Base-by-base conservation (phyloP, 2,329 filamentous ascomycete species). In the Alternaria alternata region DNA sequence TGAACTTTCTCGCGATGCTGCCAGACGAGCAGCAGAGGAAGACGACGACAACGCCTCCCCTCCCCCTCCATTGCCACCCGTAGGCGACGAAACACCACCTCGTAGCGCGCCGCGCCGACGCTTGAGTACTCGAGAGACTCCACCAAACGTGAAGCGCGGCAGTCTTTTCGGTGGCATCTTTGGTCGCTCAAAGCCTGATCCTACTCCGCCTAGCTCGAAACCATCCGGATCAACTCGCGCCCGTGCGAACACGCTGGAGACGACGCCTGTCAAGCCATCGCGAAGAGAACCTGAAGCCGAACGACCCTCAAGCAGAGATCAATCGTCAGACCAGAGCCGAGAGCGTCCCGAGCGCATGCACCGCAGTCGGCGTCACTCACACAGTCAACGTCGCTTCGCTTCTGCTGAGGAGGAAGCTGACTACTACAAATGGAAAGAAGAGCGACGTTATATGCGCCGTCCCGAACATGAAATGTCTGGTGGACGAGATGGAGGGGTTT, bases 131-230 rank as follows among this genome's bases (percentile, higher is more conserved):
- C 64, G 69, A 7, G 73, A 78, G 16, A 57, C 69, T n/a, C 64
- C 70, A 9, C 66, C 72, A 16, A 63, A 63, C 12, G 61, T 62
- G 39, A 72, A 65, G 52, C 68, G 75, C 16, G 74, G 68, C 42
- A 75, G 73, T 43, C 57, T 76, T 2, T 63, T 78, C 32, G 73
- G 74, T 7, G 73, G 75, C 7, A 61, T 74, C 30, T 77, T 77
- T 51, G 69, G 73, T 32, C 70, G 75, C 8, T 75, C 74, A 12
- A 77, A 73, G 54, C 66, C 71, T 5, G 75, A 78, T 24, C 58
- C 74, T 12, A 54, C 62, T 1, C 64, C 70, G 7, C 68, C 71
- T 12, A 63, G 54, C 4, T 61, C 73, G 6, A 76, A 66, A 49
- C 51, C 71, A 11, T 62, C 65, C 30, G 74, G 71, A 28, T 67